Base-by-base conservation (phyloP, 2,329 filamentous ascomycete genomes). In the Curvularia verruculosa region DNA sequence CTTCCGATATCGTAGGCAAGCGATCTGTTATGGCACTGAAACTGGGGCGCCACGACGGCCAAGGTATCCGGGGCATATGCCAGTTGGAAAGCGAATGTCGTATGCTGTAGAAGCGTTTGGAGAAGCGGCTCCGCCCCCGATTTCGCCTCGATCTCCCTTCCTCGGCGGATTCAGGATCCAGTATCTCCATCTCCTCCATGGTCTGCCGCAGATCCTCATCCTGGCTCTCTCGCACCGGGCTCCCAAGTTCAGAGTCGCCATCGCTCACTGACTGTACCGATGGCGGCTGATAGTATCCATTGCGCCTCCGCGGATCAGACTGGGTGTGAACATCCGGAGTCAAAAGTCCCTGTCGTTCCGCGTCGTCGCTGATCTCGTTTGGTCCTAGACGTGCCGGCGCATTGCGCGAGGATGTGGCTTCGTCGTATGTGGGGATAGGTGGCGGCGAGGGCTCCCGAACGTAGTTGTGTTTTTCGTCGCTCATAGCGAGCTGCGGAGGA, bases 401-500 rank as follows among this genome's bases (percentile, higher is more conserved):
- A 56, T 67, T 64, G 50, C 83, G 80, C 31, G 84, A 86, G 18
- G 86, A 86, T 58, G 85, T 84, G 61, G 91, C 91, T 80, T 96
- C 91, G 76, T 94, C 91, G 77, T 95, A 95, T 43, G 87, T 87
- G 28, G 91, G 91, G 73, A 95, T 94, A 29, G 91, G 89, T 44
- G 89, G 82, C 18, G 63, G 63, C 9, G 61, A 83, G 78, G 70
- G 85, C 83, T 75, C 66, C 55, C 47, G 67, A 21, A 76, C 72
- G 66, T 78, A 78, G 43, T 59, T 58, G 61, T 78, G 74, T 55
- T 78, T 78, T 66, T 77, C 75, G 68, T 76, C 74, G 54, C 67
- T 58, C 75, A 78, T 77, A 59, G 66, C 58, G 59, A 60, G 49
- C 36, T 57, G 40, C 29, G 48, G 49, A 48, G 52, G 37, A 58